Percentiles rank a stretch among this genome's conserved stretches.
Evolutionary conservation across 2,329 filamentous ascomycete species (phyloP).

Genomic region (Lasiodiplodia hormozganensis): DNA sequence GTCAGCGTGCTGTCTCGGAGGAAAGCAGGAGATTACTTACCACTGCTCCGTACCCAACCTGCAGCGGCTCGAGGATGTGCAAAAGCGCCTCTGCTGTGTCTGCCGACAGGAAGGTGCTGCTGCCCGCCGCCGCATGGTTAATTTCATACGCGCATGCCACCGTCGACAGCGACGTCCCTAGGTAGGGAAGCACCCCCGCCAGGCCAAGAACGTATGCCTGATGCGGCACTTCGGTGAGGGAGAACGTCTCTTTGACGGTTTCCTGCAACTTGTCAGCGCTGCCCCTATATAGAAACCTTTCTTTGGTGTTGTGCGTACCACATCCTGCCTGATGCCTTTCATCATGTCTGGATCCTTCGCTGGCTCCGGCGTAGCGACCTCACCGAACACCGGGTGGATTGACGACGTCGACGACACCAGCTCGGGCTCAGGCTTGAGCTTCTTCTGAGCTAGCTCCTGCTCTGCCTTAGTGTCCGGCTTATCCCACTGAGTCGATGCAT

Average conservation of each 20-base stretch:
- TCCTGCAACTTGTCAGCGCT: slow-evolving; percentile 39
- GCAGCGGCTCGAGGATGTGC: slow-evolving; percentile 80
- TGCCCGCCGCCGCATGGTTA: slow-evolving; percentile 68
- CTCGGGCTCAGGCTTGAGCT: slow-evolving; percentile 66
- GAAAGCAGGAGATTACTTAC: slow-evolving; percentile 55
- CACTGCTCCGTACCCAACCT: slow-evolving; percentile 89
- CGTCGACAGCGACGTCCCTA: slow-evolving; percentile 82
- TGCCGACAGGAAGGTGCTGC: slow-evolving; percentile 69
- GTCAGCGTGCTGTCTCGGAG: slow-evolving; percentile 4
- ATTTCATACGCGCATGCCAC: slow-evolving; percentile 84
- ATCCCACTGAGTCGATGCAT: slow-evolving; percentile 44
- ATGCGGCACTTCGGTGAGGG: slow-evolving; percentile 52
- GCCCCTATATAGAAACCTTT: background rate
- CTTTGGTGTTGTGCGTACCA: slow-evolving; percentile 38
- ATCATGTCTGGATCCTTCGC: slow-evolving; percentile 53
- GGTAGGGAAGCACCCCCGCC: slow-evolving; percentile 67
- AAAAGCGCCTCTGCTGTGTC: slow-evolving; percentile 76
- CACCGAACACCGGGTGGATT: slow-evolving; percentile 49
- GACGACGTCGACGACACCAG: slow-evolving; percentile 66
- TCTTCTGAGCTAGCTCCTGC: slow-evolving; percentile 59
- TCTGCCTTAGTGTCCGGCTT: slow-evolving; percentile 65
- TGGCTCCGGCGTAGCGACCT: slow-evolving; percentile 44
- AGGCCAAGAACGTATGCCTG: slow-evolving; percentile 59
- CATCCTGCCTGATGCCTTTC: slow-evolving; percentile 49
- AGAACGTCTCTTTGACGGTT: slow-evolving; percentile 58